Base-by-base conservation (phyloP, 2,329 filamentous ascomycete genomes). In the Trichophyton mentagrophytes region DNA sequence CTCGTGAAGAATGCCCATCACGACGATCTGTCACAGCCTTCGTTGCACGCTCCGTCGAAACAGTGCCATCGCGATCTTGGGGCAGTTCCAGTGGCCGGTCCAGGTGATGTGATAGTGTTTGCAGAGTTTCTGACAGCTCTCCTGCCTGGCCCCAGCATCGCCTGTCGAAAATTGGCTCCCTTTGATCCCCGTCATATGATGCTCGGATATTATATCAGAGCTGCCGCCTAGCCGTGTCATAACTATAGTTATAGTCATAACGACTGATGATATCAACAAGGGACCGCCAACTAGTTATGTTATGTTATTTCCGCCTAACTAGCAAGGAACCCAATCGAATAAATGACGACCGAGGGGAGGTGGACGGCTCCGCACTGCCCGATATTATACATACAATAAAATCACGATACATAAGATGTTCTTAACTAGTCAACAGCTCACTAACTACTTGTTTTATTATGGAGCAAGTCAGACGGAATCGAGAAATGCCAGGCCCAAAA, bases 41-140 rank as follows among this genome's bases (percentile, higher is more conserved):
- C 17, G 44, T 47, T 8, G 20, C 25, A 22, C 33, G 8, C 17
- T 15, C n/a, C 11, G 44, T 20, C n/a, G 44, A 11, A 17, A 47
- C 11, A 9, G 20, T 53, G 22, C 27, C 17, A 53, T 20, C 15
- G n/a, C 3, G 11, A 22, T 5, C 22, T 6, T 22, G 22, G 8
- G 44, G 8, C 22, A 13, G 11, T 38, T 9, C 11, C 9, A 38
- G 33, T 38, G 33, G 33, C 33, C 33, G 11, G 33, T 13, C 33
- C 13, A 2, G 9, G 33, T 38, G 33, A 38, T 38, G 33, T 30
- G 49, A 27, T 17, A 13, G 22, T 33, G 22, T 53, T 11, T 22
- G 49, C 13, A 25, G 49, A 53, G 22, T 53, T 53, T 53, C 49
- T 53, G 49, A 53, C 22, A 53, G 49, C 49, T 53, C 49, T 27